These are phyloP conservation scores for Cryptosporidium xiaoi DNA, from an alignment of 169 alveolate genomes.

Conservation along the genomic window DNA sequence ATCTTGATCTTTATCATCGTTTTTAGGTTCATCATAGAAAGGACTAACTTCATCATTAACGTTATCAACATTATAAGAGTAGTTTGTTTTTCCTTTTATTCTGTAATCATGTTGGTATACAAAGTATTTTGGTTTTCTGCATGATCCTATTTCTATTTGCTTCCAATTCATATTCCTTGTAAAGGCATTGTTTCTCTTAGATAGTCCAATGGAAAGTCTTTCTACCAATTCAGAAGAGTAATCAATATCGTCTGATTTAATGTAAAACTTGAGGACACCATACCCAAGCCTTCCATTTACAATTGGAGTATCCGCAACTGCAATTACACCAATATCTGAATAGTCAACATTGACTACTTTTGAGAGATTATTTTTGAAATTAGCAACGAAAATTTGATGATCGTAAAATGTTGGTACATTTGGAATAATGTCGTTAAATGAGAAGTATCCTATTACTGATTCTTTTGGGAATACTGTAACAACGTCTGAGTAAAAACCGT, in stretches of 20 bases:
- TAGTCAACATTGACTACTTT: slow-evolving; percentile 4
- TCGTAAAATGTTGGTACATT: slow-evolving; percentile 40
- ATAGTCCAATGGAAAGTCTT: slow-evolving; percentile 1
- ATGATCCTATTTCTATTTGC: slow-evolving; percentile 57
- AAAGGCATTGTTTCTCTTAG: slow-evolving; percentile 7
- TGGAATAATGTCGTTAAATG: slow-evolving; percentile 43
- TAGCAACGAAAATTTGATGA: slow-evolving; percentile 30
- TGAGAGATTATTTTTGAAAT: slow-evolving; percentile 10
- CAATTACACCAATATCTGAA: slow-evolving; percentile 47
- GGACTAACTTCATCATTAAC: slow-evolving; percentile 23
- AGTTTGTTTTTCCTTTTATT: neutral
- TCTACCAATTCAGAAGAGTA: slow-evolving; percentile 7
- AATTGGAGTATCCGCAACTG: slow-evolving; percentile 70
- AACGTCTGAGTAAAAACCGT: slow-evolving; percentile 39
- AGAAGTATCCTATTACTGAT: slow-evolving; percentile 45
- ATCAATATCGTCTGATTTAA: slow-evolving; percentile 13
- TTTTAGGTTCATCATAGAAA: neutral
- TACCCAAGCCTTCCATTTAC: slow-evolving; percentile 25
- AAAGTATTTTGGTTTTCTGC: slow-evolving; percentile 43
- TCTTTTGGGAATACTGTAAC: slow-evolving; percentile 29
- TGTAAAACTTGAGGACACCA: slow-evolving; percentile 57
- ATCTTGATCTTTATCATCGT: neutral
- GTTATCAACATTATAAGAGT: neutral
- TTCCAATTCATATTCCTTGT: slow-evolving; percentile 26
- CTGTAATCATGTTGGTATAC: slow-evolving; percentile 15